These are phyloP conservation scores for Oxyria digyna DNA, from an alignment of 148 eudicot genomes.

Conservation along the genomic window DNA sequence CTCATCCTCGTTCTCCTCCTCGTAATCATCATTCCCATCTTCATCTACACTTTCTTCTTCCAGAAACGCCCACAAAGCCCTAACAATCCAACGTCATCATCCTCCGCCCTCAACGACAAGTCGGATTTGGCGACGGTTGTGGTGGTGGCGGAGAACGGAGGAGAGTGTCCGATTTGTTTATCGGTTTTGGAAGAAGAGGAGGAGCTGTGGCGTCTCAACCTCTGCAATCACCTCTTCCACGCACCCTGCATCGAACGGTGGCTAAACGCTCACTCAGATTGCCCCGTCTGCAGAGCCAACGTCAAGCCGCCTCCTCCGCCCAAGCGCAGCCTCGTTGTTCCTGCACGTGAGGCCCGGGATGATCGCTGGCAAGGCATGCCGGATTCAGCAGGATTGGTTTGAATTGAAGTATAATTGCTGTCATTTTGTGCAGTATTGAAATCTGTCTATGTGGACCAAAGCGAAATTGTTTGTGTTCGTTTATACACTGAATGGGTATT, in stretches of 20 bases:
- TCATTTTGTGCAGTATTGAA: too few species aligned
- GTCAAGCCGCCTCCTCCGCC: not conserved
- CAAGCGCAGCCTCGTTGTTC: not conserved
- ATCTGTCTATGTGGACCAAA: too few species aligned
- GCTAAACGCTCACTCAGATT: slow-evolving; percentile 20
- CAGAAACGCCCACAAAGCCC: slow-evolving; percentile 7
- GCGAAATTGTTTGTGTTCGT: too few species aligned
- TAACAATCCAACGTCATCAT: not conserved
- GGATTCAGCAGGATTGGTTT: slow-evolving; percentile 18
- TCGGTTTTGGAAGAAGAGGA: slow-evolving; percentile 19
- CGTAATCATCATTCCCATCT: not conserved
- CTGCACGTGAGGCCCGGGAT: not conserved
- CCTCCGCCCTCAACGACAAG: not conserved
- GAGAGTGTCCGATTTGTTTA: slow-evolving; percentile 36
- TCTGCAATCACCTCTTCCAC: slow-evolving; percentile 29
- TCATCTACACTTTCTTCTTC: slow-evolving; percentile 22
- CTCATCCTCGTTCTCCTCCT: slow-evolving; percentile 5
- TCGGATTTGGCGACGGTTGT: not conserved
- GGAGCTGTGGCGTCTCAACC: slow-evolving; percentile 14
- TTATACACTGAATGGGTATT: too few species aligned
- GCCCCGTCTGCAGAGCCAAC: slow-evolving; percentile 33
- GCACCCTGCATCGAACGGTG: slow-evolving; percentile 25
- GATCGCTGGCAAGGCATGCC: slow-evolving; percentile 26
- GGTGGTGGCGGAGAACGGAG: not conserved
- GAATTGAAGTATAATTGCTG: too few species aligned